These are phyloP conservation scores for Phytophthora cajani DNA, from an alignment of 352 stramenopile species.

Conservation along the genomic window DNA sequence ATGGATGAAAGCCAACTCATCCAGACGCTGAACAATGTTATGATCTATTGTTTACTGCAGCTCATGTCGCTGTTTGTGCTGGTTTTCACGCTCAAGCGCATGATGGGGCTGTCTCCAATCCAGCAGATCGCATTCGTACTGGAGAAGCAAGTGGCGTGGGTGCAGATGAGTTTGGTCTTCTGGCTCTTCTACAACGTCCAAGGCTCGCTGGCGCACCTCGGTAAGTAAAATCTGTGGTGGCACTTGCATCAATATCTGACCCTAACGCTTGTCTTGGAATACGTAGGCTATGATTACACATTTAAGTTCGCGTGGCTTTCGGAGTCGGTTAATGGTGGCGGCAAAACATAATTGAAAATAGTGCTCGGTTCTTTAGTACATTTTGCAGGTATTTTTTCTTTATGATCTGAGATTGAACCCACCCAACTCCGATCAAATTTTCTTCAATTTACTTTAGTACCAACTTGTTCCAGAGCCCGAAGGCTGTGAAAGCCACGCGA, in stretches of 20 bases:
- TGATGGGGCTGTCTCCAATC: conserved; percentile 17
- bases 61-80: conserved; percentile 11
- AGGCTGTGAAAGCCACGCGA: neutral
- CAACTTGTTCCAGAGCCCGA: neutral
- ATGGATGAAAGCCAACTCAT: conserved; percentile 6
- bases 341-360: too few species aligned
- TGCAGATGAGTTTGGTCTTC: conserved; percentile 38
- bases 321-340: neutral
- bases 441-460: neutral
- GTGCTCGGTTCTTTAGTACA: too few species aligned
- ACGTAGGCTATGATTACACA: conserved; percentile 20
- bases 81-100: neutral
- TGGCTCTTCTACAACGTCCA: conserved; percentile 44
- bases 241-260: neutral
- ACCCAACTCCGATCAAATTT: neutral
- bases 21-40: conserved; percentile 6
- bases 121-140: conserved; percentile 47
- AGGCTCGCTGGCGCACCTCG: neutral
- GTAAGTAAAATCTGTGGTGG: neutral
- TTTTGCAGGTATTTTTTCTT: too few species aligned
- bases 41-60: conserved; percentile 19
- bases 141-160: conserved; percentile 22
- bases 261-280: neutral
- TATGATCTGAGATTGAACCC: too few species aligned
- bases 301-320: conserved; percentile 16